Evolutionary conservation across 805 yeast genomes (phyloP).

Genomic region (Schwanniomyces occidentalis): DNA sequence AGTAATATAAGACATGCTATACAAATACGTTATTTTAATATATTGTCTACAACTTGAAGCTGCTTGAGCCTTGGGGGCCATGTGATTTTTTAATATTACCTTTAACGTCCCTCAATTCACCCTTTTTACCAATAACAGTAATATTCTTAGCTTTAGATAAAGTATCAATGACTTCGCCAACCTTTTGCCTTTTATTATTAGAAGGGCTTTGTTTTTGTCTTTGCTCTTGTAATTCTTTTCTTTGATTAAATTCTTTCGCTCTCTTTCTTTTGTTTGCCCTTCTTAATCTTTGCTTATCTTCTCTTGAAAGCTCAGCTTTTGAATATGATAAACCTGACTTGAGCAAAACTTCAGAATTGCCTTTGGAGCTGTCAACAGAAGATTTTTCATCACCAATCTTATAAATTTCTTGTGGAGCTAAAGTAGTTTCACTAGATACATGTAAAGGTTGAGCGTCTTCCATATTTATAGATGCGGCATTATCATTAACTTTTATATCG

Average conservation of each 20-base stretch:
- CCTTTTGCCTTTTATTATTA: slow-evolving; percentile 50
- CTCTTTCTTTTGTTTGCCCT: slow-evolving; percentile 83
- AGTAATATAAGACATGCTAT: no score
- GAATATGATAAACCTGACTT: slow-evolving; percentile 80
- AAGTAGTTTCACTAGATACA: slow-evolving; percentile 64
- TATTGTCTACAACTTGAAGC: slow-evolving; percentile 26
- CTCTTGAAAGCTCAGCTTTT: slow-evolving; percentile 77
- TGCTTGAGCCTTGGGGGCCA: slow-evolving; percentile 27
- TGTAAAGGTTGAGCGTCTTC: slow-evolving; percentile 96
- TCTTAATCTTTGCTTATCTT: slow-evolving; percentile 83
- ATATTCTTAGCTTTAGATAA: slow-evolving; percentile 72
- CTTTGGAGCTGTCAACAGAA: slow-evolving; percentile 28
- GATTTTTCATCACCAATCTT: slow-evolving; percentile 46
- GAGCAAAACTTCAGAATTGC: slow-evolving; percentile 59
- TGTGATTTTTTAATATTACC: slow-evolving; percentile 61
- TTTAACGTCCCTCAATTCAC: slow-evolving; percentile 69
- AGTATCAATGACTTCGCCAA: slow-evolving; percentile 66
- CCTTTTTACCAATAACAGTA: slow-evolving; percentile 74
- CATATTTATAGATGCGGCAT: slow-evolving; percentile 79
- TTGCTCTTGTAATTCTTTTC: slow-evolving; percentile 28
- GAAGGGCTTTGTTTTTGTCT: slow-evolving; percentile 24
- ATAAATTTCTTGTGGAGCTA: slow-evolving; percentile 96
- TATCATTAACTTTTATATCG: slow-evolving; percentile 66
- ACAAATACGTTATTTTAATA: no score
- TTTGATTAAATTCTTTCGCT: slow-evolving; percentile 50